Evolutionary conservation across 2,329 filamentous ascomycete genomes (phyloP).

Genomic region (Claviceps sp.): DNA sequence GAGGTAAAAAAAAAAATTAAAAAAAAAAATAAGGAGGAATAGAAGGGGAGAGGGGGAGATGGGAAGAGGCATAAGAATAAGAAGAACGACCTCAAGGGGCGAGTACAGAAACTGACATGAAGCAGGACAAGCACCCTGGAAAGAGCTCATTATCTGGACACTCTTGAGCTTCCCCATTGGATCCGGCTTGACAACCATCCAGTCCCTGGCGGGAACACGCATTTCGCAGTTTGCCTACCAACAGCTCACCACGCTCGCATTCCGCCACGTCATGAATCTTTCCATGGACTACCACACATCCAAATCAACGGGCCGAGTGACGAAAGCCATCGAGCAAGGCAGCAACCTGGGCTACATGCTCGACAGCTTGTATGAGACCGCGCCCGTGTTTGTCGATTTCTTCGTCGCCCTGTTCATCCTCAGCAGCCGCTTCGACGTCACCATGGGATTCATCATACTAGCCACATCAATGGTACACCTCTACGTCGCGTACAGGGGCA

Average conservation of each 20-base stretch:
- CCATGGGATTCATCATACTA: constrained; percentile 12
- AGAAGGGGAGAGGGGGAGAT: too few relatives aligned
- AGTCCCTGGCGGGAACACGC: constrained; percentile 10
- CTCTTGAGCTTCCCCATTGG: constrained; percentile 8
- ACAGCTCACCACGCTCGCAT: constrained; percentile 40
- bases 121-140: constrained; percentile 6
- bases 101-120: too few relatives aligned
- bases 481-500: constrained; percentile 9
- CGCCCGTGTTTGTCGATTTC: constrained; percentile 10
- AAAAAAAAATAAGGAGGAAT: too few relatives aligned
- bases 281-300: constrained; percentile 56
- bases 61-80: too few relatives aligned
- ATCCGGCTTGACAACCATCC: constrained; percentile 1
- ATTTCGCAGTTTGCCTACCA: constrained; percentile 25
- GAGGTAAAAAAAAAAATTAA: too few relatives aligned
- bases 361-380: constrained; percentile 28
- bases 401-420: constrained; percentile 44
- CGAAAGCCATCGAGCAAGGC: constrained; percentile 48
- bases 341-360: constrained; percentile 42
- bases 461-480: constrained; percentile 7
- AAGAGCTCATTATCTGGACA: constrained; percentile 6
- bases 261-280: constrained; percentile 51
- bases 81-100: too few relatives aligned
- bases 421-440: constrained; percentile 36
- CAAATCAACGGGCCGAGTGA: constrained; percentile 47